phyloP scores from a whole-genome alignment of 352 stramenopile genomes.

The Phytophthora ohioensis region DNA sequence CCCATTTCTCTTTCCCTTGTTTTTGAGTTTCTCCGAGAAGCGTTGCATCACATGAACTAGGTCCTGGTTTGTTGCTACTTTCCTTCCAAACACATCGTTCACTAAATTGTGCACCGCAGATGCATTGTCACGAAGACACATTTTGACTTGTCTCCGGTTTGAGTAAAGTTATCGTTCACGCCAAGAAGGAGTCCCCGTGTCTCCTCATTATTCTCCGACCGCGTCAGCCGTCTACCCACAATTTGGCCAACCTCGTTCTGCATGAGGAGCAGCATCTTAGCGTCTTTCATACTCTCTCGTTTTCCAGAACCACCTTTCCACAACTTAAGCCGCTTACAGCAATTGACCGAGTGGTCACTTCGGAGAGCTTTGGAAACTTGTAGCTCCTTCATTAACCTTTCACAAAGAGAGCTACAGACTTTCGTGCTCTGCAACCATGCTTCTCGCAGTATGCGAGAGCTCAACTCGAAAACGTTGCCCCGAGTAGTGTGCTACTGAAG shows the following conservation, averaged over 20 bases:
- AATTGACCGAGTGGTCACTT: background rate
- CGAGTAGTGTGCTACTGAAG: too few relatives aligned
- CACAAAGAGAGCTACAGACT: too few relatives aligned
- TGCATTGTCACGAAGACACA: background rate
- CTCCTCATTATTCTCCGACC: slow-evolving; percentile 8
- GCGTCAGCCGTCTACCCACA: background rate
- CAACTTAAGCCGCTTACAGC: slow-evolving; percentile 5
- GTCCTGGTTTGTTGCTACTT: background rate
- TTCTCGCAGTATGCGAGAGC: slow-evolving; percentile 5
- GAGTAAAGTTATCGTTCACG: background rate
- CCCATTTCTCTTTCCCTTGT: background rate
- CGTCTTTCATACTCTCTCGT: slow-evolving; percentile 2
- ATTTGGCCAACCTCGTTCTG: slow-evolving; percentile 20
- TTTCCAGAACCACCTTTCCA: slow-evolving; percentile 1
- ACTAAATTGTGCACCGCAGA: background rate
- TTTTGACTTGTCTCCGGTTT: too few relatives aligned
- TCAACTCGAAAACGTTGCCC: too few relatives aligned
- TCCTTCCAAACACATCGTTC: background rate
- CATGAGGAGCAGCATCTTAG: slow-evolving; percentile 8
- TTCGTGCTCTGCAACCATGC: background rate
- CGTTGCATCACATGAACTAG: background rate
- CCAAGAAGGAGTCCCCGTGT: background rate
- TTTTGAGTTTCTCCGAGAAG: background rate
- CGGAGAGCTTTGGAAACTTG: too few relatives aligned
- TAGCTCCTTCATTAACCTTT: too few relatives aligned